Conservation (phyloP, 2,329 filamentous ascomycete genomes). For the Knufia fluminis region DNA sequence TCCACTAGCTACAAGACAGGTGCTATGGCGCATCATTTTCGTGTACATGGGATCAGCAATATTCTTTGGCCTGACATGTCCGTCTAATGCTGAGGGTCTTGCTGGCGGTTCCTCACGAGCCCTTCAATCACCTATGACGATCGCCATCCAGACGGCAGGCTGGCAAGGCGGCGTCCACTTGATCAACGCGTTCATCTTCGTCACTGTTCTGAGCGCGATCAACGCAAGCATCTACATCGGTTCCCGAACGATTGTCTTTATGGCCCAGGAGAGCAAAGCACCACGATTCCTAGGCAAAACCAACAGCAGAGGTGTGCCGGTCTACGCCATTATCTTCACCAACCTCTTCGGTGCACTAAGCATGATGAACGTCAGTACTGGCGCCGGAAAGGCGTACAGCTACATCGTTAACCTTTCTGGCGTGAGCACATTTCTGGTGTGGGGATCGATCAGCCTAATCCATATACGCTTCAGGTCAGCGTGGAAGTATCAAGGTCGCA, state of each 20-base stretch:
- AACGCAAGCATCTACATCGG: slow-evolving; percentile 68
- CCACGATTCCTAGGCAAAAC: slow-evolving; percentile 61
- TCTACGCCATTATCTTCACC: slow-evolving; percentile 16
- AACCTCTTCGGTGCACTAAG: slow-evolving; percentile 17
- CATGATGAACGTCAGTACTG: slow-evolving; percentile 17
- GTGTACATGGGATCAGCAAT: slow-evolving; percentile 63
- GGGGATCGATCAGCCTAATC: slow-evolving; percentile 31
- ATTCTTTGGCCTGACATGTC: slow-evolving; percentile 66
- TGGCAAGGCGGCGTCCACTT: slow-evolving; percentile 65
- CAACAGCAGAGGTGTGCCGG: slow-evolving; percentile 38
- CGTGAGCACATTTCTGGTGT: slow-evolving; percentile 16
- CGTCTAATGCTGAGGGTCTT: slow-evolving; percentile 56
- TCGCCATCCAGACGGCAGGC: slow-evolving; percentile 64
- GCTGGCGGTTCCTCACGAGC: slow-evolving; percentile 54
- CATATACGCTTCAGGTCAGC: slow-evolving; percentile 36
- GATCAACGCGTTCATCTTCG: slow-evolving; percentile 67
- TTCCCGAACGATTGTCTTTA: slow-evolving; percentile 62
- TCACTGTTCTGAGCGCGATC: slow-evolving; percentile 62
- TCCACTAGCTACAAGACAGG: slow-evolving; percentile 34
- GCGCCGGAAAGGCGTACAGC: slow-evolving; percentile 15
- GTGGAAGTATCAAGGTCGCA: slow-evolving; percentile 30
- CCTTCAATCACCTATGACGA: slow-evolving; percentile 62
- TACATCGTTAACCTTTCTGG: slow-evolving; percentile 19
- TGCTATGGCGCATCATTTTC: slow-evolving; percentile 38
- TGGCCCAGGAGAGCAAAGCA: slow-evolving; percentile 65